Evolutionary conservation across 2,329 filamentous ascomycete species (phyloP).

Genomic region (Aspergillus tamarii): DNA sequence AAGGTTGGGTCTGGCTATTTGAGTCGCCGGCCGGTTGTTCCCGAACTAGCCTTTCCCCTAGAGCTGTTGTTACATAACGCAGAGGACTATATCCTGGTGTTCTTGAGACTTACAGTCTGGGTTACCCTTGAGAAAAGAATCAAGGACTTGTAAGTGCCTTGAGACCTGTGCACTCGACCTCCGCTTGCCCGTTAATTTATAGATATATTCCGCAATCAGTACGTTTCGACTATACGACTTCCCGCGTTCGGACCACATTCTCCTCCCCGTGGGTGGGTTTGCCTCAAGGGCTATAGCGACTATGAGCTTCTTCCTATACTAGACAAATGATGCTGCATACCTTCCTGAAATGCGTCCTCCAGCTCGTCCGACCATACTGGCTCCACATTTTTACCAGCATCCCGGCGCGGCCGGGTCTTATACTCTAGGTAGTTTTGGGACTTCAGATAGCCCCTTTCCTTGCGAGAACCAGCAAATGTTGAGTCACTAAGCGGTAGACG

Average conservation of each 20-base stretch:
- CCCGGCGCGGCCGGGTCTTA: slow-evolving; percentile 44
- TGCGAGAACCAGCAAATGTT: slow-evolving; percentile 27
- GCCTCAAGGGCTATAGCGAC: slow-evolving; percentile 52
- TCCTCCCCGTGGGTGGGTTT: slow-evolving; percentile 61
- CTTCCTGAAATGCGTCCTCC: slow-evolving; percentile 53
- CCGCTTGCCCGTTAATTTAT: slow-evolving; percentile 55
- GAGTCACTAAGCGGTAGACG: slow-evolving; percentile 38
- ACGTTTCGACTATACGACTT: slow-evolving; percentile 64
- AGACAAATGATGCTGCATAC: slow-evolving; percentile 29
- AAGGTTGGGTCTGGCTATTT: slow-evolving; percentile 34
- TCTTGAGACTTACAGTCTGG: slow-evolving; percentile 50
- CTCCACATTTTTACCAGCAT: slow-evolving; percentile 47
- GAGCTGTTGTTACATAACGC: neutral
- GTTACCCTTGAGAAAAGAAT: slow-evolving; percentile 57
- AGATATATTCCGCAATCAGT: slow-evolving; percentile 62
- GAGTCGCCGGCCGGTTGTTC: slow-evolving; percentile 38
- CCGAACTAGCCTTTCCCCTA: slow-evolving; percentile 45
- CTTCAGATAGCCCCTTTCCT: slow-evolving; percentile 40
- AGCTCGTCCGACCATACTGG: slow-evolving; percentile 51
- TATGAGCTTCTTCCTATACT: slow-evolving; percentile 16
- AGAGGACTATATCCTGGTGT: neutral
- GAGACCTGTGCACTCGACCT: slow-evolving; percentile 65
- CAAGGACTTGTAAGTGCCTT: slow-evolving; percentile 66
- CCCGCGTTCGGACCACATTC: slow-evolving; percentile 55
- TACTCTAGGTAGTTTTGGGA: slow-evolving; percentile 51